Evolutionary conservation across 169 alveolate species (phyloP), one percentile per base, ranked within the genome.

Genomic region (Theileria sp.): DNA sequence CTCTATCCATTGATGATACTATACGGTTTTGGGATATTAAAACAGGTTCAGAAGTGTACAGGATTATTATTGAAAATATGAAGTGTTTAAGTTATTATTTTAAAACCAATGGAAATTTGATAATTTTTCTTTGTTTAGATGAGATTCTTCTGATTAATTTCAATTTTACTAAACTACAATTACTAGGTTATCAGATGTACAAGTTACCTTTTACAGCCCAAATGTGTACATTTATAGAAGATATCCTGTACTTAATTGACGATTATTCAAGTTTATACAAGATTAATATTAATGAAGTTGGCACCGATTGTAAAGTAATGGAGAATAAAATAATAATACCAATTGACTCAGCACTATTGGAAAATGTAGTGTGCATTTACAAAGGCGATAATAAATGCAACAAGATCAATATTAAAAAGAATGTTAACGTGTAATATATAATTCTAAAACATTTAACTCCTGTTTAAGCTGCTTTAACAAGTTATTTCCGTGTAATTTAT

Each of bases 21-120:
- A 25, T 74, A 30, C 23, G 64, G 49, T n/a, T 74, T 34, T 74
- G 80, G 80, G 12, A 21, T 69, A n/a, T 69, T n/a, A n/a, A 26
- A 21, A 69, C 67, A 36, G 75, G 75, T 26, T 25, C 9, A 19
- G 75, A 67, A 67, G 56, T 67, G n/a, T n/a, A 67, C 75, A 60
- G 23, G 36, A 60, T 60, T 25, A 28, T 17, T 15, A 23, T 60
- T 23, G 68, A 60, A 28, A 60, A 60, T 15, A 60, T 15, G 15
- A 60, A 60, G 6, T 60, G 68, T 10, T 28, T 28, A 25, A 23
- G 44, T 60, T 60, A 60, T 28, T 28, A 12, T 10, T 28, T 60
- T 13, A 25, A 58, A n/a, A 10, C 26, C 8, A 58, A 30, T 6
- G 13, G 32, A 58, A 58, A 58, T 58, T 25, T 58, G 28, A 58